A percentile compares a stretch with the other conserved stretches of the same genome.
Evolutionary conservation across 2,329 filamentous ascomycete species (phyloP).

Genomic region (Colletotrichum sp.): DNA sequence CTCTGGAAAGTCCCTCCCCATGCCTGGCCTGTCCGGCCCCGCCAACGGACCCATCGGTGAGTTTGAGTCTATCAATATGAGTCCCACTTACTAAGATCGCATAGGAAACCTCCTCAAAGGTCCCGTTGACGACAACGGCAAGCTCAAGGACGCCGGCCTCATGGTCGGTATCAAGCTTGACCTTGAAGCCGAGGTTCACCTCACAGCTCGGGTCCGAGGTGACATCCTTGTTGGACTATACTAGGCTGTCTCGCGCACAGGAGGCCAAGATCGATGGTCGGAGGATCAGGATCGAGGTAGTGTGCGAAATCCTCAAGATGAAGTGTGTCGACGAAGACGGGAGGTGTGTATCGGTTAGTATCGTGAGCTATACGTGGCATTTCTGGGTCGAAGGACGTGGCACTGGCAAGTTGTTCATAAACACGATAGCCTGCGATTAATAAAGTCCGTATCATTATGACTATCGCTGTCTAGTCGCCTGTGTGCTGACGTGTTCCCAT

Average conservation of each 20-base stretch:
- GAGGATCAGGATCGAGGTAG: background rate
- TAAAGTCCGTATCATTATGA: background rate
- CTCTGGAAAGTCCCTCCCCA: constrained; percentile 40
- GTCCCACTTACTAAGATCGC: background rate
- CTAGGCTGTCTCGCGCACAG: constrained; percentile 31
- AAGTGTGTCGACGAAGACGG: background rate
- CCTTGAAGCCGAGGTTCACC: constrained; percentile 66
- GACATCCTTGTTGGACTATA: constrained; percentile 66
- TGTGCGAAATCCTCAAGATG: background rate
- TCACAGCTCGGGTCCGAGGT: constrained; percentile 64
- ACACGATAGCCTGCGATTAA: background rate
- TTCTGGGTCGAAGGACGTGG: background rate
- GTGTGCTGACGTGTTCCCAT: too few relatives aligned
- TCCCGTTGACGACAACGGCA: constrained; percentile 61
- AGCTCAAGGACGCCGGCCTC: constrained; percentile 61
- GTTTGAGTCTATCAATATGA: background rate
- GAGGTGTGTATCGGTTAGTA: background rate
- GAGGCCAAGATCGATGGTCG: background rate
- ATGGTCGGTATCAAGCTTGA: constrained; percentile 69
- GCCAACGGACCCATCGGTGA: constrained; percentile 32
- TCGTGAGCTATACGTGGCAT: background rate
- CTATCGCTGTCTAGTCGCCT: too few relatives aligned
- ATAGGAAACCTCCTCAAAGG: constrained; percentile 61
- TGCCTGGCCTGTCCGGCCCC: constrained; percentile 40
- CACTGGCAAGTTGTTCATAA: background rate